Percentiles rank a stretch among this genome's conserved stretches.
phyloP scores from a whole-genome alignment of 345 rosid genomes.

The Alliaria petiolata region DNA sequence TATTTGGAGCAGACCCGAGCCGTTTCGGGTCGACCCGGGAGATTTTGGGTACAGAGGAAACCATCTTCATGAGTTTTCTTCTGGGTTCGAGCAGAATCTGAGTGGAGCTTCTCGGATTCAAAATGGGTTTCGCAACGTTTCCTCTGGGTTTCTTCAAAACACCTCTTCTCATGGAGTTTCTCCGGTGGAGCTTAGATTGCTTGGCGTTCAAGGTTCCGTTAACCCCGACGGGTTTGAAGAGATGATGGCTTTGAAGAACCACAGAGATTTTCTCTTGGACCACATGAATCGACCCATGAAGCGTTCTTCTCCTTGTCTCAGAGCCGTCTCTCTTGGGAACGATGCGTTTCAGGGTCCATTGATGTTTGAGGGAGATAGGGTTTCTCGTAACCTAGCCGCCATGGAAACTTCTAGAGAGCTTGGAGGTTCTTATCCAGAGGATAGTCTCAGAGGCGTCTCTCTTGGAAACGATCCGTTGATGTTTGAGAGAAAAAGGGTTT shows the following conservation, averaged over 20 bases:
- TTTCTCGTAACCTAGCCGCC: slow-evolving; percentile 28
- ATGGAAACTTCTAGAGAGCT: slow-evolving; percentile 16
- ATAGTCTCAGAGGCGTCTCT: background rate
- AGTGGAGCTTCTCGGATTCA: slow-evolving; percentile 20
- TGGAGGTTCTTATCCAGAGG: background rate
- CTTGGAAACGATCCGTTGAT: background rate
- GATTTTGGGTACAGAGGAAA: slow-evolving; percentile 26
- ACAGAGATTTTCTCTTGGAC: slow-evolving; percentile 32
- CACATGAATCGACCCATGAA: slow-evolving; percentile 30
- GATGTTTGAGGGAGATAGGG: slow-evolving; percentile 27
- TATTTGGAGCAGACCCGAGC: slow-evolving; percentile 30
- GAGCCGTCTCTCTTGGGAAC: background rate
- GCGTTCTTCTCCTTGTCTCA: slow-evolving; percentile 10
- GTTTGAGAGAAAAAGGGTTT: slow-evolving; percentile 27
- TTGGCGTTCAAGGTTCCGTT: slow-evolving; percentile 30
- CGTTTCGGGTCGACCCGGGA: slow-evolving; percentile 34
- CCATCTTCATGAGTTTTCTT: slow-evolving; percentile 24
- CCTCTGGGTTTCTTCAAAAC: slow-evolving; percentile 26
- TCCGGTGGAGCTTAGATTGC: slow-evolving; percentile 24
- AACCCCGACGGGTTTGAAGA: slow-evolving; percentile 32
- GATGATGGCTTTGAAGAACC: slow-evolving; percentile 20
- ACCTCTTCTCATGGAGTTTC: slow-evolving; percentile 13
- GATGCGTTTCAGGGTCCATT: slow-evolving; percentile 8
- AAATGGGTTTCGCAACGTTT: slow-evolving; percentile 24
- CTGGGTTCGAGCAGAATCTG: background rate